Evolutionary conservation across 352 stramenopile species (phyloP).

Genomic region (Pythium rishiriense): DNA sequence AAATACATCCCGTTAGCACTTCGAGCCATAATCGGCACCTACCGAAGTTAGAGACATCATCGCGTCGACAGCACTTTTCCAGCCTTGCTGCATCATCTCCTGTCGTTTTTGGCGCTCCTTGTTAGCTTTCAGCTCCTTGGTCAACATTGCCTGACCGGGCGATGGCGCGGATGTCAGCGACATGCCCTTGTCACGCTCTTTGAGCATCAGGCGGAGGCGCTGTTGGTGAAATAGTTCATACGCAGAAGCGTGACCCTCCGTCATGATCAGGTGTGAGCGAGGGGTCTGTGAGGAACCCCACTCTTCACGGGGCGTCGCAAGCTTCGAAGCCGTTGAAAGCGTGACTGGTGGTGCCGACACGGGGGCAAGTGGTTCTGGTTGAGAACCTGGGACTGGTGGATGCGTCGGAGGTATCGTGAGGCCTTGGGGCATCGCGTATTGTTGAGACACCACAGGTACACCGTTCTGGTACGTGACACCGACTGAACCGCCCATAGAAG

Average conservation of each 20-base stretch:
- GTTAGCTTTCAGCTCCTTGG: conserved; percentile 87
- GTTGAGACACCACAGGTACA: conserved; percentile 18
- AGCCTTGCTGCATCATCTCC: conserved; percentile 89
- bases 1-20: background rate
- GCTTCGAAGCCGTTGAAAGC: conserved; percentile 39
- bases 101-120: conserved; percentile 87
- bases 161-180: conserved; percentile 76
- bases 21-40: background rate
- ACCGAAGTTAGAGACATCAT: conserved; percentile 79
- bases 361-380: conserved; percentile 14
- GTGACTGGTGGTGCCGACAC: conserved; percentile 29
- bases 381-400: background rate
- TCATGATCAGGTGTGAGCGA: conserved; percentile 80
- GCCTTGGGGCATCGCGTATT: conserved; percentile 21
- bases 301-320: conserved; percentile 80
- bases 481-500: conserved; percentile 11
- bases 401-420: conserved; percentile 17
- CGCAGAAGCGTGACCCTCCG: conserved; percentile 75
- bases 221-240: conserved; percentile 90
- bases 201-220: conserved; percentile 77
- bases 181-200: conserved; percentile 82
- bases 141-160: conserved; percentile 82
- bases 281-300: conserved; percentile 87
- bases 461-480: conserved; percentile 19
- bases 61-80: conserved; percentile 83